These are phyloP conservation scores for Juncus inflexus DNA, from an alignment of 176 grass and related monocot genomes.

Conservation along the genomic window DNA sequence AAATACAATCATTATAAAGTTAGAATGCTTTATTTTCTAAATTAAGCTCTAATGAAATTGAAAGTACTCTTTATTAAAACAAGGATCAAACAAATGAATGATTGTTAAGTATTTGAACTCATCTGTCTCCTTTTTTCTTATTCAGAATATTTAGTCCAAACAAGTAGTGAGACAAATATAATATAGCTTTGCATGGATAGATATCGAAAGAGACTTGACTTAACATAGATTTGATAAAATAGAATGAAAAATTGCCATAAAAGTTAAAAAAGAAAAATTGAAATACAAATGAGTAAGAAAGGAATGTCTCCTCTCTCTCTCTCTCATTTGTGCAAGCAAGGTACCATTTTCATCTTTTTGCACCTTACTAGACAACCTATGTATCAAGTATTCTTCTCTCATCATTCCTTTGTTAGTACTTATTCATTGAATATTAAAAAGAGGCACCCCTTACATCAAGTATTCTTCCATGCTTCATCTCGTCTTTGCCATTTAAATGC, in stretches of 20 bases:
- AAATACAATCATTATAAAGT: too few relatives aligned
- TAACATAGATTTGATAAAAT: neutral
- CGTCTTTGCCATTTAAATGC: neutral
- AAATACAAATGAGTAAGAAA: constrained; percentile 20
- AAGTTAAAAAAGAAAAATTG: neutral
- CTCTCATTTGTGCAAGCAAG: constrained; percentile 34
- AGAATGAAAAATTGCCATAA: constrained; percentile 1
- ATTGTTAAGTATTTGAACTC: neutral
- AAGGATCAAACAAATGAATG: neutral
- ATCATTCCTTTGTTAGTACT: neutral
- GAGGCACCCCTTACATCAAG: too few relatives aligned
- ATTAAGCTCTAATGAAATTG: too few relatives aligned
- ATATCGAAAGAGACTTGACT: constrained; percentile 1
- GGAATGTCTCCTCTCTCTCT: constrained; percentile 12
- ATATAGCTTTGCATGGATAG: constrained; percentile 5
- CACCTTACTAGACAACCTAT: neutral
- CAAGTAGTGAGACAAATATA: constrained; percentile 1
- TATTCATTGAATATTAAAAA: neutral
- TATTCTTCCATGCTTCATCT: neutral
- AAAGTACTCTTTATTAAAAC: too few relatives aligned
- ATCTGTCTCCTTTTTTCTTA: neutral
- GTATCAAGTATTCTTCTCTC: constrained; percentile 41
- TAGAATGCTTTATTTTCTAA: too few relatives aligned
- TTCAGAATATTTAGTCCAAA: neutral
- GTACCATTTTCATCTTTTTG: constrained; percentile 13